These are phyloP conservation scores for Phytophthora cactorum DNA, from an alignment of 352 stramenopile species.

Conservation along the genomic window DNA sequence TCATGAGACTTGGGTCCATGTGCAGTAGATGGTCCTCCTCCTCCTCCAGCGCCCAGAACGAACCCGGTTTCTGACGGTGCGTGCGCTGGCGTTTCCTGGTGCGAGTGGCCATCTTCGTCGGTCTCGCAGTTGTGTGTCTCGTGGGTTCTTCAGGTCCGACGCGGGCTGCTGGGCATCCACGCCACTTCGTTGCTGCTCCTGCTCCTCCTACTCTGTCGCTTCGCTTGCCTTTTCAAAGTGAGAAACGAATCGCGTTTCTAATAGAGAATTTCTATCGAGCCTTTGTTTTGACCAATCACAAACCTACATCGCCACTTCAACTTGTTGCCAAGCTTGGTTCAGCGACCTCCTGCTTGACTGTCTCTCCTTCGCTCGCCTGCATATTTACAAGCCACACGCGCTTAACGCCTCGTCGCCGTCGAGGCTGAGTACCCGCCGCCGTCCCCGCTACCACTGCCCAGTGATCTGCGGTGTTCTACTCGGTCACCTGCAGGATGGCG, in stretches of 20 bases:
- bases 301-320: constrained; percentile 45
- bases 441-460: constrained; percentile 32
- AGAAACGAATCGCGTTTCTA: constrained; percentile 21
- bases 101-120: constrained; percentile 23
- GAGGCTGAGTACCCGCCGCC: constrained; percentile 37
- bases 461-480: constrained; percentile 88
- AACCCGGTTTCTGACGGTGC: constrained; percentile 11
- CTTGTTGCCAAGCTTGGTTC: constrained; percentile 35
- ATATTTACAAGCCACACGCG: constrained; percentile 91
- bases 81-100: constrained; percentile 26
- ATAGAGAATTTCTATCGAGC: neutral
- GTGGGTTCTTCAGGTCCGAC: constrained; percentile 11
- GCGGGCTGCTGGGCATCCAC: constrained; percentile 13
- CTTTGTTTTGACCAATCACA: constrained; percentile 24
- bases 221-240: constrained; percentile 29
- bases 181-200: neutral
- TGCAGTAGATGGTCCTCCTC: constrained; percentile 28
- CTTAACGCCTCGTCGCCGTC: constrained; percentile 62
- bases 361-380: constrained; percentile 91
- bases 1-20: constrained; percentile 78
- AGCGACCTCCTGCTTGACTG: constrained; percentile 88
- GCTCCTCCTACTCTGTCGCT: constrained; percentile 2
- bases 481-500: constrained; percentile 77
- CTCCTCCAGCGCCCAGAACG: constrained; percentile 19
- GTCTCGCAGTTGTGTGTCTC: constrained; percentile 9